Percentiles rank a stretch among this genome's conserved stretches.
Evolutionary conservation across 306 rosid species (phyloP).

Genomic region (Corylus avellana): DNA sequence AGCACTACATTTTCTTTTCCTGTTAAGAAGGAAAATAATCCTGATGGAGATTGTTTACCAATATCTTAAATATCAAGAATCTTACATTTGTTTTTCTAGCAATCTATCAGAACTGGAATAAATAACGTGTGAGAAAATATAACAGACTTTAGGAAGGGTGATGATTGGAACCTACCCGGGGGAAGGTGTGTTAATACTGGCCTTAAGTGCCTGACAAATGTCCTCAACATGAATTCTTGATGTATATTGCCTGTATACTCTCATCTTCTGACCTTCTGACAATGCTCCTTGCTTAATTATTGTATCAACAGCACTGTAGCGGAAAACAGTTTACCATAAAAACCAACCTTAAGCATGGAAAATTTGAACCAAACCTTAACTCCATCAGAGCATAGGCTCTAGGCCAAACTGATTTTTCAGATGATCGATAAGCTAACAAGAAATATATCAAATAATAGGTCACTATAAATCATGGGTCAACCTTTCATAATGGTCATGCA

Average conservation of each 20-base stretch:
- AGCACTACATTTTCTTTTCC: background rate
- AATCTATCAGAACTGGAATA: background rate
- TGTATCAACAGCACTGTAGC: conserved; percentile 72
- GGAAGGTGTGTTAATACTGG: conserved; percentile 46
- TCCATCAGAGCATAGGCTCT: background rate
- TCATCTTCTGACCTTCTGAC: conserved; percentile 63
- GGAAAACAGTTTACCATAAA: conserved; percentile 16
- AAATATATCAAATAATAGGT: background rate
- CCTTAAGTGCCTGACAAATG: conserved; percentile 75
- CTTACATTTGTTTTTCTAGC: background rate
- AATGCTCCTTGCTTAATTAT: conserved; percentile 58
- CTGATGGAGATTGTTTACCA: background rate
- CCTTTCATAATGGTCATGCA: background rate
- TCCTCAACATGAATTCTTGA: conserved; percentile 86
- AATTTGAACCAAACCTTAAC: conserved; percentile 1
- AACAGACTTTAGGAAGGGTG: background rate
- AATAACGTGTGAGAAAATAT: background rate
- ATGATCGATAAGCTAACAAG: background rate
- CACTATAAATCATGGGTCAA: background rate
- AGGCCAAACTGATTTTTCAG: background rate
- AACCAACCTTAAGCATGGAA: background rate
- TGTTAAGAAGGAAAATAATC: background rate
- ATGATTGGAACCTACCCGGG: conserved; percentile 38
- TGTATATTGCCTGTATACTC: conserved; percentile 57
- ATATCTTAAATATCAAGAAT: background rate